These are phyloP conservation scores for Aurantiochytrium sp. DNA, from an alignment of 108 stramenopile species.

Conservation along the genomic window DNA sequence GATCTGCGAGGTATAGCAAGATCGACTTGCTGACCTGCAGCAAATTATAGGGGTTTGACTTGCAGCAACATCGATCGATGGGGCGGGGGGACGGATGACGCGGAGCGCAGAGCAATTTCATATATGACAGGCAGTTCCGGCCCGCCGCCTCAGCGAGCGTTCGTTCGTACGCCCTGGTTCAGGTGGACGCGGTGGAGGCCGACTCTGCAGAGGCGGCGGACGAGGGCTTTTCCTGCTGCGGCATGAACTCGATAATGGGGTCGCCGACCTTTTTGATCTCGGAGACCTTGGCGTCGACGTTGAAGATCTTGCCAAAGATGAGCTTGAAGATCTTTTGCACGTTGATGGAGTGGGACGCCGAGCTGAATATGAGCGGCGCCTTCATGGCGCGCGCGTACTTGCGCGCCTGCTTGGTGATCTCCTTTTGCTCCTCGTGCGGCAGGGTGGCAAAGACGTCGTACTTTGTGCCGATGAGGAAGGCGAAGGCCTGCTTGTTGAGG, in stretches of 20 bases:
- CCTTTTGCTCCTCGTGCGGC: slow-evolving; percentile 53
- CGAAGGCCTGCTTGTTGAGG: slow-evolving; percentile 53
- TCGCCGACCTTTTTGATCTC: slow-evolving; percentile 48
- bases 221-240: not conserved
- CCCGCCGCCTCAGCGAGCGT: not conserved
- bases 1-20: no score
- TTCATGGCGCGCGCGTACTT: slow-evolving; percentile 63
- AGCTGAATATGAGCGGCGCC: slow-evolving; percentile 58
- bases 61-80: no score
- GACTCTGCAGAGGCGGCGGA: not conserved
- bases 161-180: not conserved
- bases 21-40: no score
- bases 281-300: slow-evolving; percentile 46
- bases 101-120: no score
- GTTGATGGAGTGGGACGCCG: slow-evolving; percentile 58
- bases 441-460: slow-evolving; percentile 58
- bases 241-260: slow-evolving; percentile 52
- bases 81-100: no score
- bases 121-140: no score
- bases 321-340: slow-evolving; percentile 54
- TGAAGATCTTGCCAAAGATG: slow-evolving; percentile 41
- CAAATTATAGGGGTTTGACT: no score
- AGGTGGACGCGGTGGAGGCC: not conserved
- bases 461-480: slow-evolving; percentile 64
- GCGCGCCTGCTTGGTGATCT: slow-evolving; percentile 54